Percentiles rank a stretch among this genome's conserved stretches.
phyloP scores from a whole-genome alignment of 352 stramenopile genomes.

The Phytophthora pisi region DNA sequence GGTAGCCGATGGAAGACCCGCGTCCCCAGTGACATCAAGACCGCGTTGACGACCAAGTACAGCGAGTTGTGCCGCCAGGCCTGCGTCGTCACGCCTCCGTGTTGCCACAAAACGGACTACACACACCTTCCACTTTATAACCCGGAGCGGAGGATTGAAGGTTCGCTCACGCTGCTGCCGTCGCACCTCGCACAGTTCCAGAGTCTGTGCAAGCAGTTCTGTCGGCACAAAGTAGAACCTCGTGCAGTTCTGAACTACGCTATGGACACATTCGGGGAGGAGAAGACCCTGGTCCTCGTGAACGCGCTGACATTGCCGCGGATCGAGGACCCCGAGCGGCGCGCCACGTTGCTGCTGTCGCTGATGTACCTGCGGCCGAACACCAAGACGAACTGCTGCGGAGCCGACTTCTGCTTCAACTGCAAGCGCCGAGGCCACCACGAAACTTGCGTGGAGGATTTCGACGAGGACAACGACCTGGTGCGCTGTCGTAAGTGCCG shows the following conservation, averaged over 20 bases:
- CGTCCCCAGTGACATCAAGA: not conserved
- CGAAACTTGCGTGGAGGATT: conserved; percentile 25
- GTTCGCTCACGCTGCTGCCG: conserved; percentile 11
- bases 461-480: conserved; percentile 33
- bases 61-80: conserved; percentile 30
- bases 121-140: conserved; percentile 37
- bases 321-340: conserved; percentile 49
- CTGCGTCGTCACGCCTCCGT: conserved; percentile 31
- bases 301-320: conserved; percentile 18
- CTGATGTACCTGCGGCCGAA: conserved; percentile 37
- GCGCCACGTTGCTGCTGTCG: conserved; percentile 46
- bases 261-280: conserved; percentile 24
- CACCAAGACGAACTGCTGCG: conserved; percentile 46
- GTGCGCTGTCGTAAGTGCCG: conserved; percentile 53
- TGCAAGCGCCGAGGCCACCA: conserved; percentile 54
- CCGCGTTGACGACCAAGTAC: conserved; percentile 14
- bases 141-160: not conserved
- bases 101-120: conserved; percentile 43
- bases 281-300: conserved; percentile 16
- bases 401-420: conserved; percentile 52
- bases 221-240: conserved; percentile 25
- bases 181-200: conserved; percentile 22
- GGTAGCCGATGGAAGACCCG: conserved; percentile 25
- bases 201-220: conserved; percentile 26
- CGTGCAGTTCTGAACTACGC: conserved; percentile 27